Evolutionary conservation across 257 asterid species (phyloP).

Genomic region (Ajuga chamaepitys): DNA sequence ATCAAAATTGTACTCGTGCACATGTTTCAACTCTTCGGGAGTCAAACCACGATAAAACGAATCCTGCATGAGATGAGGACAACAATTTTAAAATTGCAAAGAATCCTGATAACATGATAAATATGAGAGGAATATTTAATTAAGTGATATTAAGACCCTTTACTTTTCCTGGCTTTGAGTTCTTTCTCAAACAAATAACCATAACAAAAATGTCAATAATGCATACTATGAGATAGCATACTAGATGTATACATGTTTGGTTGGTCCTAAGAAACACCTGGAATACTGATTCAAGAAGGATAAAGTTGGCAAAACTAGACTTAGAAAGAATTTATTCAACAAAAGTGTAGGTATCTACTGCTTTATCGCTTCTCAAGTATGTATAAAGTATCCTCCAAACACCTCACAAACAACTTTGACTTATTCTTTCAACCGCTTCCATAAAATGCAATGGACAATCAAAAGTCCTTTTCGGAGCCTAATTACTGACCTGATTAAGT

Average conservation of each 20-base stretch:
- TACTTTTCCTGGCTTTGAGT: neutral
- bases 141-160: neutral
- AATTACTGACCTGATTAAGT: neutral
- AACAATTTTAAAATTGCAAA: neutral
- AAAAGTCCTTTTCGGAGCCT: neutral
- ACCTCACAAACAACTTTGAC: neutral
- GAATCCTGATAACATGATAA: neutral
- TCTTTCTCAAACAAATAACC: neutral
- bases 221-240: neutral
- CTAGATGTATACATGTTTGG: neutral
- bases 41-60: constrained; percentile 95
- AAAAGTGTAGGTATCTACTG: neutral
- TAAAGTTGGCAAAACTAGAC: neutral
- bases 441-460: neutral
- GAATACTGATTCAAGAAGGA: neutral
- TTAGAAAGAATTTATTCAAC: neutral
- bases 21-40: constrained; percentile 65
- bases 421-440: neutral
- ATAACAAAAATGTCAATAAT: neutral
- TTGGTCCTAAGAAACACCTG: no score
- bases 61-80: constrained; percentile 47
- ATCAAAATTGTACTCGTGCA: constrained; percentile 90
- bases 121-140: neutral
- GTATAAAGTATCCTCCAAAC: neutral
- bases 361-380: neutral